phyloP scores from a whole-genome alignment of 179 eudicot genomes.

The Beta corolliflora region DNA sequence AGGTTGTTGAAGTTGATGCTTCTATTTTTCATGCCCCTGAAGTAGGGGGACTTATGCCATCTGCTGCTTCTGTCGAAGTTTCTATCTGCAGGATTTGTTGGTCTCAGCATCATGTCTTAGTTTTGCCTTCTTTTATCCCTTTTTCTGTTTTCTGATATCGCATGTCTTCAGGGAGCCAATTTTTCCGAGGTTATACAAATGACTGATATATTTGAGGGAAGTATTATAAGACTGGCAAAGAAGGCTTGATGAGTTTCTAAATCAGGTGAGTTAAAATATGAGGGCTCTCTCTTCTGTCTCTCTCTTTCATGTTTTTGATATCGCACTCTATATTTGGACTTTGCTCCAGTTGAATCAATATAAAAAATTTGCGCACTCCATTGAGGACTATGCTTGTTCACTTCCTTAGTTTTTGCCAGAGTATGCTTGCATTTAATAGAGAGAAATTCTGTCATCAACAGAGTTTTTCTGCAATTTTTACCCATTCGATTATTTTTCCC shows the following conservation, averaged over 20 bases:
- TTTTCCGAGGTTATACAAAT: slow-evolving; percentile 93
- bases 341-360: background rate
- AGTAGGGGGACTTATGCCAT: background rate
- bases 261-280: slow-evolving; percentile 59
- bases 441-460: background rate
- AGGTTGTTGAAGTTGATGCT: background rate
- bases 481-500: background rate
- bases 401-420: background rate
- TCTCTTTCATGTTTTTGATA: background rate
- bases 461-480: background rate
- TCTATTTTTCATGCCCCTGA: background rate
- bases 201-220: slow-evolving; percentile 99
- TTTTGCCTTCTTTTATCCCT: background rate
- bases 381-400: background rate
- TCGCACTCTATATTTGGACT: background rate
- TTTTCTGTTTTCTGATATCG: slow-evolving; percentile 5
- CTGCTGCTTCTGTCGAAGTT: slow-evolving; percentile 13
- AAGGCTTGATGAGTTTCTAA: slow-evolving; percentile 95
- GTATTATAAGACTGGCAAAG: slow-evolving; percentile 86
- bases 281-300: background rate
- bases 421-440: background rate
- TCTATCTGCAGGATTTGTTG: background rate
- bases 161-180: slow-evolving; percentile 65
- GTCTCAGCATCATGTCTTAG: background rate
- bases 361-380: background rate